These are phyloP conservation scores for Lactifluus subvellereus DNA, from an alignment of 768 basidiomycete species.

Conservation along the genomic window DNA sequence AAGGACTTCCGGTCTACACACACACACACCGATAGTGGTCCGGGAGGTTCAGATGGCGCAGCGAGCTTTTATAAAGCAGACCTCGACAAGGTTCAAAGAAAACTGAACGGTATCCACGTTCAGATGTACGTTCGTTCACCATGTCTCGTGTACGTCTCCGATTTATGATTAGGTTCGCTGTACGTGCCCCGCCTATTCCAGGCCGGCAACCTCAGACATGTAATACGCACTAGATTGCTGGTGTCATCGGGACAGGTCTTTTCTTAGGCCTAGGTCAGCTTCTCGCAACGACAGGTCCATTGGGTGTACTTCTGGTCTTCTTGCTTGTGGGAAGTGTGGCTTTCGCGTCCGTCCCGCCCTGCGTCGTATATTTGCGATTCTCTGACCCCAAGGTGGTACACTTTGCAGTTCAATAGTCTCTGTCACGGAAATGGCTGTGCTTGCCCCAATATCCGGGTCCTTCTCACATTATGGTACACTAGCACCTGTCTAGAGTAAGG, in stretches of 20 bases:
- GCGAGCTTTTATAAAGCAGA: conserved; percentile 15
- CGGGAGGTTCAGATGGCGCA: background rate
- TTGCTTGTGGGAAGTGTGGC: conserved; percentile 29
- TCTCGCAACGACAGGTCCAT: conserved; percentile 28
- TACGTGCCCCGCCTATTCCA: conserved; percentile 1
- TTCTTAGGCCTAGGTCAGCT: conserved; percentile 31
- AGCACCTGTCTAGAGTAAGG: background rate
- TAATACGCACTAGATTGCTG: conserved; percentile 25
- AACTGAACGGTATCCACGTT: conserved; percentile 16
- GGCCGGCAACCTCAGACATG: background rate
- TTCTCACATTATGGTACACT: conserved; percentile 29
- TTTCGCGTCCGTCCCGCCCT: conserved; percentile 27
- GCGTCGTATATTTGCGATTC: background rate
- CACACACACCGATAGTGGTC: background rate
- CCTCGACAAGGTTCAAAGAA: conserved; percentile 18
- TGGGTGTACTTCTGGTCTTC: conserved; percentile 31
- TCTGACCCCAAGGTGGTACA: background rate
- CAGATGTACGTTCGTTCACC: conserved; percentile 16
- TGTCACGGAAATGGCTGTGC: conserved; percentile 31
- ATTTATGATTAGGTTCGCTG: conserved; percentile 14
- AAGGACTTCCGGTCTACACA: background rate
- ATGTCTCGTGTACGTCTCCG: background rate
- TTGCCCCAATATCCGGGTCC: conserved; percentile 30
- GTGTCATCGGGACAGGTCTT: conserved; percentile 31
- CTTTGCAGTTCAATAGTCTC: conserved; percentile 28